These are phyloP conservation scores for Acer saccharum DNA, from an alignment of 345 rosid genomes.

Conservation along the genomic window DNA sequence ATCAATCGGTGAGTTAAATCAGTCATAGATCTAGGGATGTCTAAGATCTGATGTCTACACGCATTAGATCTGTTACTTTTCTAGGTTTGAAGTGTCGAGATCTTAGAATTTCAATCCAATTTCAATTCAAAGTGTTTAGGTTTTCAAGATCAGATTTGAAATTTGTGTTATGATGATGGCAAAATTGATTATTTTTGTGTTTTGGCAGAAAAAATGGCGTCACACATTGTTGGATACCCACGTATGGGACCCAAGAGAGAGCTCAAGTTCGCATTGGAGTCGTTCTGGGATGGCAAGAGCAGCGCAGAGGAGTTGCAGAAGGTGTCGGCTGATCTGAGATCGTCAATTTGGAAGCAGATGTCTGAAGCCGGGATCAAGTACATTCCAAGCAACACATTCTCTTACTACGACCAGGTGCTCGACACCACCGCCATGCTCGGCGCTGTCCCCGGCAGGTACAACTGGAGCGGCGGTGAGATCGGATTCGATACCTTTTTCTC, in stretches of 20 bases:
- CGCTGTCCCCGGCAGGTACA: conserved; percentile 89
- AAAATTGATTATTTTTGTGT: conserved; percentile 26
- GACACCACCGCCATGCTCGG: conserved; percentile 96
- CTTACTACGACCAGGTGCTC: conserved; percentile 87
- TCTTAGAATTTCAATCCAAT: not conserved
- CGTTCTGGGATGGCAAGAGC: conserved; percentile 98
- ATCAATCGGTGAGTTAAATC: not conserved
- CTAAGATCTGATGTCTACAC: conserved; percentile 14
- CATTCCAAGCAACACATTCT: conserved; percentile 97
- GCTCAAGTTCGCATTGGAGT: conserved; percentile 96
- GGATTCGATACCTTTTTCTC: conserved; percentile 84
- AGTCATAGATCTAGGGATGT: conserved; percentile 13
- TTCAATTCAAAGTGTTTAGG: too few relatives aligned
- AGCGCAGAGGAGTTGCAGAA: conserved; percentile 83
- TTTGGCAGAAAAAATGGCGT: conserved; percentile 66
- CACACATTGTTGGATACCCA: conserved; percentile 98
- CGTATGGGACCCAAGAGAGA: conserved; percentile 99
- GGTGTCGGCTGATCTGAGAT: conserved; percentile 86
- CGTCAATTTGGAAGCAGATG: conserved; percentile 97
- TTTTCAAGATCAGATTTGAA: not conserved
- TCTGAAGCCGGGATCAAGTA: conserved; percentile 76
- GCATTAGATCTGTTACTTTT: conserved; percentile 17
- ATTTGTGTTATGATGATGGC: not conserved
- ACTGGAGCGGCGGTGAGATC: conserved; percentile 85
- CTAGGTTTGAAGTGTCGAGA: not conserved